These are phyloP conservation scores for Nepenthes gracilis DNA, from an alignment of 148 eudicot genomes.

Conservation along the genomic window DNA sequence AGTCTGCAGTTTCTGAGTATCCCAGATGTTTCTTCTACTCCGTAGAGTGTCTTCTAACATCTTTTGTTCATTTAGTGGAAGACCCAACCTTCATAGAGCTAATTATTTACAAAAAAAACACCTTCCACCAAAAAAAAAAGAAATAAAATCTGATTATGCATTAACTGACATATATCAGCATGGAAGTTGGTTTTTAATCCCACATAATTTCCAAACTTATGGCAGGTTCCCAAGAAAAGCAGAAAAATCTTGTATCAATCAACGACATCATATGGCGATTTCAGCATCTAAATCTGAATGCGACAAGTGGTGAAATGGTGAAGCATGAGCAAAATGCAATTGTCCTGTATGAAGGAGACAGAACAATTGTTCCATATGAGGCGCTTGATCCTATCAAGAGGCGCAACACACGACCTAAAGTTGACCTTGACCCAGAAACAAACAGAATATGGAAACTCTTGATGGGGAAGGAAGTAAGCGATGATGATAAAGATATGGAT, in stretches of 20 bases:
- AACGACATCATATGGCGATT: conserved; percentile 27
- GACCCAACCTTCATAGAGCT: no score
- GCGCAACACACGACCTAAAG: conserved; percentile 43
- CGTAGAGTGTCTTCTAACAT: no score
- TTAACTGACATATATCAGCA: neutral
- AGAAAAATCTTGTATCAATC: conserved; percentile 9
- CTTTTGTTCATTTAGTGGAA: no score
- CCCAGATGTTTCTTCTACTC: no score
- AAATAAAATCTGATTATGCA: neutral
- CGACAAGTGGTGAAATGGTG: conserved; percentile 13
- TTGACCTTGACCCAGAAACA: conserved; percentile 69
- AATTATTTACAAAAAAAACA: no score
- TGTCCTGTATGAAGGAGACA: conserved; percentile 39
- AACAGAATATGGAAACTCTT: conserved; percentile 54
- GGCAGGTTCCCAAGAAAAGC: conserved; percentile 19
- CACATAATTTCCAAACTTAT: neutral
- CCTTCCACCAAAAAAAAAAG: no score
- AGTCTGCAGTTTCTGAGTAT: no score
- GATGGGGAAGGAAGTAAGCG: conserved; percentile 54
- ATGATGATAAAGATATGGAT: conserved; percentile 28
- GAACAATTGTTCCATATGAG: conserved; percentile 36
- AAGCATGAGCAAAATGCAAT: conserved; percentile 23
- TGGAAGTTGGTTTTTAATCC: neutral
- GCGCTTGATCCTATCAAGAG: conserved; percentile 30
- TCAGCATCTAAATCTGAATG: conserved; percentile 22